A percentile compares a stretch with the other conserved stretches of the same genome.
Conservation (phyloP, 2,329 filamentous ascomycete species). For the Fusarium dimerum region DNA sequence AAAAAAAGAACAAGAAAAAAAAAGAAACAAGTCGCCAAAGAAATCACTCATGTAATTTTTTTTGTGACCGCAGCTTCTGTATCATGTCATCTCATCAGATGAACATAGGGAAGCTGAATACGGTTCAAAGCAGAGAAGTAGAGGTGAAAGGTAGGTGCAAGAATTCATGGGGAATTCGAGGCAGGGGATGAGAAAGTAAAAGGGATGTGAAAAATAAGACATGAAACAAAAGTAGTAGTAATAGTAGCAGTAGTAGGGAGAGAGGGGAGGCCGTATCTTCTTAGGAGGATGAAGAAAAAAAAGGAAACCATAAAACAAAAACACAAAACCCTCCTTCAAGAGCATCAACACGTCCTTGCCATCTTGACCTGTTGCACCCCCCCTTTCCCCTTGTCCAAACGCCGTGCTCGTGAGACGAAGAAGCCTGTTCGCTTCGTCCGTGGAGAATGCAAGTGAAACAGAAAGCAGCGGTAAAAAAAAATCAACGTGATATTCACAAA, state of each 20-base stretch:
- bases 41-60: neutral
- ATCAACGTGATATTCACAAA: conserved; percentile 9
- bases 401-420: conserved; percentile 33
- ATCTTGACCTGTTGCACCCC: conserved; percentile 16
- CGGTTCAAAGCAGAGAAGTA: no score
- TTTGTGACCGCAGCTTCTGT: neutral
- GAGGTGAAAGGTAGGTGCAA: no score
- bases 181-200: neutral
- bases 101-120: no score
- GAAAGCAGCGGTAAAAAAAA: conserved; percentile 18
- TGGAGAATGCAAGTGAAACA: conserved; percentile 22
- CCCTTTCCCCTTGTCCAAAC: conserved; percentile 31
- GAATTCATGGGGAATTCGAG: no score
- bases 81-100: no score
- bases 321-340: neutral
- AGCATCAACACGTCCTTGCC: conserved; percentile 8
- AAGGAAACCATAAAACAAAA: conserved; percentile 11
- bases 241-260: neutral
- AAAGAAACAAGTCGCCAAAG: neutral
- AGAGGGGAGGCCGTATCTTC: conserved; percentile 20
- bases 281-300: conserved; percentile 7
- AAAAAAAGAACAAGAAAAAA: neutral
- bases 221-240: conserved; percentile 11
- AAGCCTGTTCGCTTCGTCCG: conserved; percentile 21
- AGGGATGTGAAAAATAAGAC: conserved; percentile 3